These are phyloP conservation scores for Colletotrichum sp. DNA, from an alignment of 2,329 filamentous ascomycete species.

Conservation along the genomic window DNA sequence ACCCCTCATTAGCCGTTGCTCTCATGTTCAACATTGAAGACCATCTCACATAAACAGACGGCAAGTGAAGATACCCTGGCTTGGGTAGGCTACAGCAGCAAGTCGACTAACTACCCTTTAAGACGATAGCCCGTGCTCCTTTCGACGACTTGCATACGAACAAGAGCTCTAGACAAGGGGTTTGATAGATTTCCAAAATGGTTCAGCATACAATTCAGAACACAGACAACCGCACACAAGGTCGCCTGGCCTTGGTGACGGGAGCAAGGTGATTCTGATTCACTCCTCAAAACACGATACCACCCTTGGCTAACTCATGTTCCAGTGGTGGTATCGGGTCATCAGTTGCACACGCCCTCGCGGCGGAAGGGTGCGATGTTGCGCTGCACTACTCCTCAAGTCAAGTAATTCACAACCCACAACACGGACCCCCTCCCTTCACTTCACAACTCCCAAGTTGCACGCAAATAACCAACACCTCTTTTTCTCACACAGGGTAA, in stretches of 20 bases:
- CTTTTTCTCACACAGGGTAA: slow-evolving; percentile 26
- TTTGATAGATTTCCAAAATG: background rate
- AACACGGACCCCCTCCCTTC: background rate
- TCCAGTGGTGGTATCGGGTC: slow-evolving; percentile 40
- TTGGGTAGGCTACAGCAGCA: background rate
- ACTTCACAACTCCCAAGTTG: background rate
- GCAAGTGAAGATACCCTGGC: background rate
- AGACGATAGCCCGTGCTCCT: background rate
- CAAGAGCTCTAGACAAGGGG: background rate
- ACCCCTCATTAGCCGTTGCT: background rate
- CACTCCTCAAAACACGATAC: background rate
- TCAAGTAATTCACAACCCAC: slow-evolving; percentile 24
- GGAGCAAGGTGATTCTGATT: slow-evolving; percentile 31
- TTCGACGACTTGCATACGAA: background rate
- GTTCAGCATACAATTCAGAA: slow-evolving; percentile 22
- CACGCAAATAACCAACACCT: background rate
- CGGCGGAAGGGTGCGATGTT: slow-evolving; percentile 39
- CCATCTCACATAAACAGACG: background rate
- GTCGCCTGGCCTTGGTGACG: slow-evolving; percentile 36
- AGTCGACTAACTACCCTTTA: background rate
- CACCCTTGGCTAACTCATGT: background rate
- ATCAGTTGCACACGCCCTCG: slow-evolving; percentile 33
- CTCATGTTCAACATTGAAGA: background rate
- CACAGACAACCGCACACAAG: slow-evolving; percentile 27
- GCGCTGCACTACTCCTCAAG: slow-evolving; percentile 38